phyloP scores from a whole-genome alignment of 192 early-diverging fungal species.

The Gamsiella multidivaricata region DNA sequence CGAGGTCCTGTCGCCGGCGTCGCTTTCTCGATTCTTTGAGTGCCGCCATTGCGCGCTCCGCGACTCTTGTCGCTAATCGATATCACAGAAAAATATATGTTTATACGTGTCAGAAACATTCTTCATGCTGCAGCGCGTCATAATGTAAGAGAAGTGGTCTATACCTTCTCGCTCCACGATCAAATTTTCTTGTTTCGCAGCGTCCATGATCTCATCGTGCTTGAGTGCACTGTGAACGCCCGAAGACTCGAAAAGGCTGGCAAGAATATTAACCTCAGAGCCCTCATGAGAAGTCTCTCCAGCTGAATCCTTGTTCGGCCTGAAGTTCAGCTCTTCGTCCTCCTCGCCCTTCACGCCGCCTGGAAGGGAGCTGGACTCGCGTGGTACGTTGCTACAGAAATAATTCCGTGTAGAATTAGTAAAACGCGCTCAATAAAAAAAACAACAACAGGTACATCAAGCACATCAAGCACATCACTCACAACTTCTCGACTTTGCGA shows the following conservation, averaged over 20 bases:
- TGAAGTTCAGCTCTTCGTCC: constrained; percentile 31
- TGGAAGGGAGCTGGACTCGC: constrained; percentile 44
- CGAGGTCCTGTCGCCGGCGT: constrained; percentile 69
- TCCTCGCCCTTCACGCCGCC: constrained; percentile 29
- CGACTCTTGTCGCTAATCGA: constrained; percentile 76
- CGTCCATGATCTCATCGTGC: constrained; percentile 91
- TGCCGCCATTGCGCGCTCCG: constrained; percentile 80
- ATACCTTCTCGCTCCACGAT: constrained; percentile 79
- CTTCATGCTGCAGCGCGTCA: too few species aligned
- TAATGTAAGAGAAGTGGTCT: too few species aligned
- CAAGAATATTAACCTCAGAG: constrained; percentile 72
- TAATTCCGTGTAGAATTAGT: not conserved
- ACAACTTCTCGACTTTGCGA: constrained; percentile 36
- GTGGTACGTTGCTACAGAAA: constrained; percentile 21
- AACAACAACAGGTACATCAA: not conserved
- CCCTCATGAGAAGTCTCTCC: constrained; percentile 4
- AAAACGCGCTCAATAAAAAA: not conserved
- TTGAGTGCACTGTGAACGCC: constrained; percentile 91
- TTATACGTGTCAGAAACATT: too few species aligned
- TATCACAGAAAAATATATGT: not conserved
- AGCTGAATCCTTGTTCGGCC: not conserved
- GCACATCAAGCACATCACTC: constrained; percentile 4
- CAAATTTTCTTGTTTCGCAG: constrained; percentile 66
- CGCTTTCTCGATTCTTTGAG: constrained; percentile 78
- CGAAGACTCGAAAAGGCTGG: constrained; percentile 82